A percentile compares a stretch with the other conserved stretches of the same genome.
Evolutionary conservation across 2,329 filamentous ascomycete genomes (phyloP).

Genomic region (Diaporthe eres): DNA sequence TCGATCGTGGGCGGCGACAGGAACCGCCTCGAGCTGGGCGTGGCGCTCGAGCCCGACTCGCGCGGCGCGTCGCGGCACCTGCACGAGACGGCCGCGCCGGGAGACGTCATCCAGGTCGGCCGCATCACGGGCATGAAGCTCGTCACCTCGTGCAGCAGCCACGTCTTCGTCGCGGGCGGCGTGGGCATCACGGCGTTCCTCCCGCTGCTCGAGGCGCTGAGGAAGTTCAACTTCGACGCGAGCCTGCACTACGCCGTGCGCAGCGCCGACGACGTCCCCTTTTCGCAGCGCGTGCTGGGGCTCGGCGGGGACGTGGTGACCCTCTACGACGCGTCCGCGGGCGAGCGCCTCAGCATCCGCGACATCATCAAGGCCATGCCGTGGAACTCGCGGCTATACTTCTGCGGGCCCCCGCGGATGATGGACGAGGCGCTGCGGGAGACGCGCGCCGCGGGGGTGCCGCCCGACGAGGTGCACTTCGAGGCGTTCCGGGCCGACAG

Average conservation of each 20-base stretch:
- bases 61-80: conserved; percentile 74
- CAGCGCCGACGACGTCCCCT: conserved; percentile 66
- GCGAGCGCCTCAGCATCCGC: conserved; percentile 66
- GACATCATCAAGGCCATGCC: conserved; percentile 60
- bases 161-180: conserved; percentile 75
- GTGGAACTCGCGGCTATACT: conserved; percentile 72
- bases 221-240: conserved; percentile 62
- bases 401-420: conserved; percentile 71
- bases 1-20: conserved; percentile 69
- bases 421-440: conserved; percentile 64
- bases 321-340: conserved; percentile 67
- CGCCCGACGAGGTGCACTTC: conserved; percentile 68
- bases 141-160: conserved; percentile 64
- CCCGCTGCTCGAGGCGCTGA: conserved; percentile 58
- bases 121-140: conserved; percentile 66
- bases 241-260: conserved; percentile 73
- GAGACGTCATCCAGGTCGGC: conserved; percentile 65
- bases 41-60: conserved; percentile 67
- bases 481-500: conserved; percentile 70
- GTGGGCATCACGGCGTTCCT: conserved; percentile 78
- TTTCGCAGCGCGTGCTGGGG: conserved; percentile 60
- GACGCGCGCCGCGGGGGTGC: conserved; percentile 58
- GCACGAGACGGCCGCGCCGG: conserved; percentile 62
- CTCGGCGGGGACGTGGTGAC: conserved; percentile 57
- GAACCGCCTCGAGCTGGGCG: conserved; percentile 68